phyloP scores from a whole-genome alignment of 2,329 filamentous ascomycete species.

The Calonectria leucothoes region DNA sequence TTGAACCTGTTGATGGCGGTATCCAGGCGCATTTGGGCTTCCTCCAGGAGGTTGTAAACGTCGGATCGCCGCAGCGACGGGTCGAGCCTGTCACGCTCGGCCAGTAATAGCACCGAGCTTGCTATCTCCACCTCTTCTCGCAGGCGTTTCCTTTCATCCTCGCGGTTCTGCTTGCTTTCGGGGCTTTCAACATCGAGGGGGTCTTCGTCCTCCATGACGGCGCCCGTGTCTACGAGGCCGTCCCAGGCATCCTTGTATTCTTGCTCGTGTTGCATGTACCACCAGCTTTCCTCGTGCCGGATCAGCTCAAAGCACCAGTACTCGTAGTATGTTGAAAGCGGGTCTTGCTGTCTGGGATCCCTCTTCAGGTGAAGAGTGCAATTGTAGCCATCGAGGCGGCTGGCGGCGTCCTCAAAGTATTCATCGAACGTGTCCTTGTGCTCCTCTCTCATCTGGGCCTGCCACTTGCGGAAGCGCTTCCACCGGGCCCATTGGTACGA shows the following conservation, averaged over 20 bases:
- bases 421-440: conserved; percentile 30
- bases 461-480: conserved; percentile 32
- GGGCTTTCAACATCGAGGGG: conserved; percentile 20
- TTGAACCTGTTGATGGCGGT: conserved; percentile 30
- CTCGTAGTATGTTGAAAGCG: conserved; percentile 34
- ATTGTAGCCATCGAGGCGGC: background rate
- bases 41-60: conserved; percentile 22
- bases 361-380: background rate
- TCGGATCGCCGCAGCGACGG: conserved; percentile 22
- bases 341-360: background rate
- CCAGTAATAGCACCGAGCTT: conserved; percentile 30
- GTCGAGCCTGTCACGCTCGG: conserved; percentile 32
- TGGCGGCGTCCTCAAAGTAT: background rate
- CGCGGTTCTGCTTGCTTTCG: background rate
- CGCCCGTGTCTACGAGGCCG: conserved; percentile 23
- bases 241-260: conserved; percentile 31
- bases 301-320: conserved; percentile 46
- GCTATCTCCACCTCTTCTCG: conserved; percentile 29
- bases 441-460: conserved; percentile 23
- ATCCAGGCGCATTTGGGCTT: conserved; percentile 29
- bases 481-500: conserved; percentile 31
- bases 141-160: conserved; percentile 2
- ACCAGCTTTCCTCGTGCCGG: conserved; percentile 21
- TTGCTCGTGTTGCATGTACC: conserved; percentile 28
- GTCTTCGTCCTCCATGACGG: conserved; percentile 18